Conservation (phyloP, 208 protist genomes). For the Kentomonas sorsogonicus region DNA sequence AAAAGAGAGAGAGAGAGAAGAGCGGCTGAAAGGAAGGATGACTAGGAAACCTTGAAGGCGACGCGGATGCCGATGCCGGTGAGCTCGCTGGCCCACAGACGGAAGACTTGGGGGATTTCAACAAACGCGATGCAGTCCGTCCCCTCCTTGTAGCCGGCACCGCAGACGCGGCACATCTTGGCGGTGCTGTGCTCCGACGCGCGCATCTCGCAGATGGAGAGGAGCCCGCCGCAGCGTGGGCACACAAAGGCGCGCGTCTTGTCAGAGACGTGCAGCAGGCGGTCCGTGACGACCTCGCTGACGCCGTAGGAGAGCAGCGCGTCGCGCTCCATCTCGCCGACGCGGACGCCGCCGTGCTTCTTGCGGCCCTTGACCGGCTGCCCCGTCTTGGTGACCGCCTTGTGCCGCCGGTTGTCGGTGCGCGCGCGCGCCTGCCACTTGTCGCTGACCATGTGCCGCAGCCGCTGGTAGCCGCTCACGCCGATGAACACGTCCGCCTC, state of each 20-base stretch:
- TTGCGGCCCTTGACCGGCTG: conserved; percentile 99
- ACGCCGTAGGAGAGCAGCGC: conserved; percentile 98
- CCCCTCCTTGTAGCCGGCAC: conserved; percentile 63
- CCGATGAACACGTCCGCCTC: conserved; percentile 97
- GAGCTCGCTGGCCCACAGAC: conserved; percentile 84
- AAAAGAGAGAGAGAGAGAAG: conserved; percentile 1
- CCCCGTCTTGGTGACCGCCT: conserved; percentile 92
- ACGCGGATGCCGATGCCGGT: conserved; percentile 87
- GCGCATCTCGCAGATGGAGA: conserved; percentile 86
- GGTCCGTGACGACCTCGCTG: conserved; percentile 97
- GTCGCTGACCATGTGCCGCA: conserved; percentile 99
- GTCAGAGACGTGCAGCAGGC: conserved; percentile 93
- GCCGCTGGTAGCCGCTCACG: conserved; percentile 99
- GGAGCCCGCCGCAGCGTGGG: conserved; percentile 65
- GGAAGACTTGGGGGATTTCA: conserved; percentile 88
- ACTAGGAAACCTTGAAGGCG: conserved; percentile 33
- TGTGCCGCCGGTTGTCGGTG: conserved; percentile 81
- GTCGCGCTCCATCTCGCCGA: conserved; percentile 99
- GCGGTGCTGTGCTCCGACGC: conserved; percentile 80
- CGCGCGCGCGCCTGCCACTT: conserved; percentile 98
- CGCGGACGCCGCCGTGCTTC: conserved; percentile 97
- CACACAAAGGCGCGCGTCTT: conserved; percentile 86
- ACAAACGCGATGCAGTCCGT: conserved; percentile 84
- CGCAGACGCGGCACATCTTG: conserved; percentile 86
- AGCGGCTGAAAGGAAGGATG: background rate